These are phyloP conservation scores for Xylariaceae sp. DNA, from an alignment of 2,329 filamentous ascomycete species.

Conservation along the genomic window DNA sequence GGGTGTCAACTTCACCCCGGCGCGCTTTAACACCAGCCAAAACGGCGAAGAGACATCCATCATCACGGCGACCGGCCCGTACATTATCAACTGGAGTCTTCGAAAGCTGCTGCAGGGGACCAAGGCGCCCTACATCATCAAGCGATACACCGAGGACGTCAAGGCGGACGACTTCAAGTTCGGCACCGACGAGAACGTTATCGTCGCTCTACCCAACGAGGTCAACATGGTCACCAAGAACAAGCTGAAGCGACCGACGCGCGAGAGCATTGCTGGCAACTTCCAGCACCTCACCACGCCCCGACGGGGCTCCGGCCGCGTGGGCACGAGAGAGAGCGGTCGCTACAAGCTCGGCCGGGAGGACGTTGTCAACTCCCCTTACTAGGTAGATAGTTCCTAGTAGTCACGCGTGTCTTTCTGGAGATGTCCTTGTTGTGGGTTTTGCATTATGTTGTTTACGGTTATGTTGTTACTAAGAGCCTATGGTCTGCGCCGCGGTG, in stretches of 20 bases:
- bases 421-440: too few species aligned
- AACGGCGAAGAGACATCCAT: constrained; percentile 82
- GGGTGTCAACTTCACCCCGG: constrained; percentile 79
- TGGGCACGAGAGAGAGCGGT: constrained; percentile 46
- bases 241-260: constrained; percentile 76
- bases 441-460: too few species aligned
- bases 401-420: too few species aligned
- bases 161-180: constrained; percentile 99
- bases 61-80: constrained; percentile 92
- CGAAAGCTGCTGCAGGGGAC: constrained; percentile 77
- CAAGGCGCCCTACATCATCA: constrained; percentile 91
- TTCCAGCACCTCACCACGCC: constrained; percentile 40
- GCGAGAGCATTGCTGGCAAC: constrained; percentile 79
- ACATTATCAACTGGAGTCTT: constrained; percentile 93
- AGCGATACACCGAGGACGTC: constrained; percentile 89
- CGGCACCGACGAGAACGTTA: constrained; percentile 94
- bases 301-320: constrained; percentile 42
- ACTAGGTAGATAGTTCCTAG: constrained; percentile 26
- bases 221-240: constrained; percentile 95
- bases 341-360: constrained; percentile 70
- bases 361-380: constrained; percentile 72
- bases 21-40: constrained; percentile 86
- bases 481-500: too few species aligned
- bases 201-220: constrained; percentile 92
- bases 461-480: too few species aligned